phyloP scores from a whole-genome alignment of 805 yeast genomes.

The Hanseniaspora thailandica region DNA sequence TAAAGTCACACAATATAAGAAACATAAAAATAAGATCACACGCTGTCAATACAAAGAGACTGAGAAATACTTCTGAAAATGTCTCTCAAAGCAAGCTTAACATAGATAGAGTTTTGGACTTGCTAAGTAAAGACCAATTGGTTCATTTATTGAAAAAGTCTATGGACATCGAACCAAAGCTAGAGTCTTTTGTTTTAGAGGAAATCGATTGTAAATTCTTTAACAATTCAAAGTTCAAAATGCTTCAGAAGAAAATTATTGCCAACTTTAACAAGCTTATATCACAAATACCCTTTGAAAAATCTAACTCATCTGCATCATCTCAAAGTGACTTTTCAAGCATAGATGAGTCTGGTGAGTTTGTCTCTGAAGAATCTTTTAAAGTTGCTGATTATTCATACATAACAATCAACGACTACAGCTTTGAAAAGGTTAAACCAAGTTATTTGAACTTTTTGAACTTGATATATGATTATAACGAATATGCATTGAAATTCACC shows the following conservation, averaged over 20 bases:
- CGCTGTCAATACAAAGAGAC: neutral
- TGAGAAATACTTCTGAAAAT: neutral
- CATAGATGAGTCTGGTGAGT: neutral
- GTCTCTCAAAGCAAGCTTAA: slow-evolving; percentile 23
- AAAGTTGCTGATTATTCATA: slow-evolving; percentile 11
- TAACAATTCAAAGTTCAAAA: slow-evolving; percentile 4
- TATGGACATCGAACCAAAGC: slow-evolving; percentile 3
- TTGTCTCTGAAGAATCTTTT: neutral
- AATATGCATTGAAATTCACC: slow-evolving; percentile 4
- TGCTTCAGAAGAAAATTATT: neutral
- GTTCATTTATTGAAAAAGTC: slow-evolving; percentile 21
- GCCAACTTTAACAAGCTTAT: neutral
- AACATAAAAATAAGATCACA: neutral
- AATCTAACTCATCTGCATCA: neutral
- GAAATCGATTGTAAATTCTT: slow-evolving; percentile 10
- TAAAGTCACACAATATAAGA: neutral
- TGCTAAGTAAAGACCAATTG: slow-evolving; percentile 26
- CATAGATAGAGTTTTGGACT: slow-evolving; percentile 26
- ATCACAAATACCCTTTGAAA: slow-evolving; percentile 9
- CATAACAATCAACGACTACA: slow-evolving; percentile 24
- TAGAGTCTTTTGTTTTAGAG: slow-evolving; percentile 5
- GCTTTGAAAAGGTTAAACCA: slow-evolving; percentile 29
- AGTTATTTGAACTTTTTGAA: slow-evolving; percentile 26
- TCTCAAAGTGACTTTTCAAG: neutral
- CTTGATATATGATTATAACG: slow-evolving; percentile 26